Conservation (phyloP, 2,329 filamentous ascomycete species). For the Pezicula neosporulosa region DNA sequence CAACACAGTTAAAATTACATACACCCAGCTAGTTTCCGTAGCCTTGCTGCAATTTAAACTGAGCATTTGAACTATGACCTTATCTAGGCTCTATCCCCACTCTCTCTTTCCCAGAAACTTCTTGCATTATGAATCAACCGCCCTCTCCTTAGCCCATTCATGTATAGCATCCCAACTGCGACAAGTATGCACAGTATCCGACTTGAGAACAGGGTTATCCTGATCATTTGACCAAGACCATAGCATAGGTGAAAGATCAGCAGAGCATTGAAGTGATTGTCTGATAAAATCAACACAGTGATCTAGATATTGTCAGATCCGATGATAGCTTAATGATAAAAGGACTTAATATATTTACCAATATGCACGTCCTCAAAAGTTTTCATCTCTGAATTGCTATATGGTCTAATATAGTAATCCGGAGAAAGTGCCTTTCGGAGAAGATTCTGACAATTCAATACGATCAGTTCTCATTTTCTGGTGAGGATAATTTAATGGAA, state of each 20-base stretch:
- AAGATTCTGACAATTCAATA: neutral
- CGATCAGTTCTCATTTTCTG: neutral
- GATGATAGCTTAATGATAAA: neutral
- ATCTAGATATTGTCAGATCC: neutral
- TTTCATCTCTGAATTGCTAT: neutral
- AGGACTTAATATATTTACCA: neutral
- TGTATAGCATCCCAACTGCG: constrained; percentile 1
- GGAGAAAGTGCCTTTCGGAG: neutral
- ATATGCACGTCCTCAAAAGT: neutral
- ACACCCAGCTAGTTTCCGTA: too few species aligned
- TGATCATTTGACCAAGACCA: neutral
- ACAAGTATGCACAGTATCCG: neutral
- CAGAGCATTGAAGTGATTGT: neutral
- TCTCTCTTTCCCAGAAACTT: neutral
- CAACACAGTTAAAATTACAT: too few species aligned
- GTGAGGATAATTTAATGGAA: neutral
- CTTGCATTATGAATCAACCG: neutral
- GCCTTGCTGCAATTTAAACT: too few species aligned
- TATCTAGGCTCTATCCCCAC: neutral
- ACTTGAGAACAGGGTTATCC: neutral
- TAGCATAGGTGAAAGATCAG: neutral
- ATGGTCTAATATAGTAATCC: neutral
- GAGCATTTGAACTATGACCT: too few species aligned
- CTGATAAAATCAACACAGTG: constrained; percentile 1
- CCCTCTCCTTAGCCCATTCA: neutral